Base-by-base conservation (phyloP, 2,329 filamentous ascomycete genomes). In the Ophiostoma sp. region DNA sequence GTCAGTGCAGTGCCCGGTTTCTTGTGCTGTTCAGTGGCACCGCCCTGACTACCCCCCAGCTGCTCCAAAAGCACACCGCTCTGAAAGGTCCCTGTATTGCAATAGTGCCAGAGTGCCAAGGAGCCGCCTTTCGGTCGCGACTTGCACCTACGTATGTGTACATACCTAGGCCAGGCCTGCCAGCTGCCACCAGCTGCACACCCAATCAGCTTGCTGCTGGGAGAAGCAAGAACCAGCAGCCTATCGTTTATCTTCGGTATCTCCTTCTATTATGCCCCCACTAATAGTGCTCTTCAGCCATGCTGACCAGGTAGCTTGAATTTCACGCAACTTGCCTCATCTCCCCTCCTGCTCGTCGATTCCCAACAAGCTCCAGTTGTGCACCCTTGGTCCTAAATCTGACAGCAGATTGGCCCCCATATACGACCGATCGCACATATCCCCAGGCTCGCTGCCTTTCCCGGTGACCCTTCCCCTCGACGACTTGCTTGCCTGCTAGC, bases 291-390 rank as follows among this genome's bases (percentile, higher is more conserved):
- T 50, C 33, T 69, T 48, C 42, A 19, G 28, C 33, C 22, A 70
- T 15, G 9, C n/a, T 28, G 33, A 39, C 55, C 36, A 55, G 52
- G 72, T 36, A 73, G 57, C 69, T 73, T 63, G 72, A 71, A 73
- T 73, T 73, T 73, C 59, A 71, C 72, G 72, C 72, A 73, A 42
- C 36, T 42, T 66, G 31, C 64, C 64, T 50, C 45, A 36, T 36
- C 45, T 15, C 45, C 5, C 28, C 25, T 33, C 17, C 28, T 22
- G 25, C 12, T 45, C 61, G 45, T 45, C 36, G 19, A 42, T 64
- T 64, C 36, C n/a, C n/a, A 42, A 25, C n/a, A 42, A 64, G 59
- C 61, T 64, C n/a, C n/a, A 12, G n/a, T n/a, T 6, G 33, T 22
- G 7, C 22, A 42, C 33, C 36, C 19, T 42, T 64, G 59, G 22